These are phyloP conservation scores for Plectosphaerella plurivora DNA, from an alignment of 2,329 filamentous ascomycete genomes.

Conservation along the genomic window DNA sequence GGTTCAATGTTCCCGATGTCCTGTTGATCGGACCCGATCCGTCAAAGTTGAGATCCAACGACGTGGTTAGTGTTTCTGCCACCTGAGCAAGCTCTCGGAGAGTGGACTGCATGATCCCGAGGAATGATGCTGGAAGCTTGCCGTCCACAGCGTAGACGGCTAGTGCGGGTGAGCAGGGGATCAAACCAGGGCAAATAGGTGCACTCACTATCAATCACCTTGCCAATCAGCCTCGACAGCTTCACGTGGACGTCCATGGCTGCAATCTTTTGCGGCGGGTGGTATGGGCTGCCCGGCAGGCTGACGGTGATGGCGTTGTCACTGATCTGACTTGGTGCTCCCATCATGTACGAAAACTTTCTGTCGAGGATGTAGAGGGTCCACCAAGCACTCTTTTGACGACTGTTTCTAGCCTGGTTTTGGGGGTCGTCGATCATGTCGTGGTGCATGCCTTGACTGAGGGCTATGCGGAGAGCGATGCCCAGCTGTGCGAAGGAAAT, in stretches of 20 bases:
- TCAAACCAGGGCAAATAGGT: too few relatives aligned
- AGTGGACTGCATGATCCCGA: constrained; percentile 3
- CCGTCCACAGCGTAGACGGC: constrained; percentile 6
- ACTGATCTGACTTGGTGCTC: constrained; percentile 3
- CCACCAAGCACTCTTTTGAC: constrained; percentile 4
- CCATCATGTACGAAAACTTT: constrained; percentile 6
- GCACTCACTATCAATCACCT: constrained; percentile 4
- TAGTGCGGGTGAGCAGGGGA: not conserved
- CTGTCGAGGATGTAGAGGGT: constrained; percentile 7
- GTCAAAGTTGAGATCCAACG: constrained; percentile 6
- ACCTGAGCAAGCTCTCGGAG: constrained; percentile 2
- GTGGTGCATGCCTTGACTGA: constrained; percentile 5
- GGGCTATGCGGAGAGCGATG: constrained; percentile 1
- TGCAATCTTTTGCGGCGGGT: not conserved
- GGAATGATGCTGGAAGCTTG: constrained; percentile 2
- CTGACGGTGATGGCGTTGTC: constrained; percentile 1
- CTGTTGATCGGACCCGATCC: constrained; percentile 2
- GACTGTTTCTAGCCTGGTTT: not conserved
- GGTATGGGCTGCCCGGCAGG: constrained; percentile 1
- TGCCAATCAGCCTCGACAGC: constrained; percentile 4
- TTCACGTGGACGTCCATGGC: constrained; percentile 4
- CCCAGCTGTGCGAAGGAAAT: constrained; percentile 1
- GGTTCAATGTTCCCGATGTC: constrained; percentile 2
- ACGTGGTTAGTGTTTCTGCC: constrained; percentile 1
- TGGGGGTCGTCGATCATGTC: not conserved